Evolutionary conservation across 495 filamentous ascomycete species (phyloP), one percentile per base, ranked within the genome.

Genomic region (Aspergillus saccharolyticus): DNA sequence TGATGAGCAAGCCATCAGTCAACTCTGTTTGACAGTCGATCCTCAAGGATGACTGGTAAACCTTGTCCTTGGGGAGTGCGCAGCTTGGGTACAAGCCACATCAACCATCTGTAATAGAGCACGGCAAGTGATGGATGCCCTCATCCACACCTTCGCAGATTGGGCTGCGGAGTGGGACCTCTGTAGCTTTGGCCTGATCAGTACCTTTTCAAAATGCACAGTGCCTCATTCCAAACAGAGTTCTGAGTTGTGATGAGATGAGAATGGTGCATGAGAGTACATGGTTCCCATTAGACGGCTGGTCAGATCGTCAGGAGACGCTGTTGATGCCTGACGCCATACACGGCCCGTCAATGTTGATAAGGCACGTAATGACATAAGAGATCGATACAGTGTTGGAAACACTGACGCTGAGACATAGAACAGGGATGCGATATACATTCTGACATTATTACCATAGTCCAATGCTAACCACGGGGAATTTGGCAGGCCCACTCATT

Each of bases 131-230:
- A 20, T 53, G 49, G 42, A 46, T 52, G 43, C 42, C 55, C 52
- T 57, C 39, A 18, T 52, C 53, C 53, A 55, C 53, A 22, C 47
- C 47, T 49, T 22, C 44, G 54, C n/a, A 22, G 33, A 21, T 57
- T 52, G 55, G 55, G 55, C 55, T 51, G 46, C 55, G 49, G 48
- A 49, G 42, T 42, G 55, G 43, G 24, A n/a, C 55, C 50, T 42
- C 33, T 42, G 21, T 21, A 17, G 24, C 46, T 7, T 24, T 51
- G 44, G 55, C 54, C 54, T 57, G 20, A 52, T 33, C 15, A 8
- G 22, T 28, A 30, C 44, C 33, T 42, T 49, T 39, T 39, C 33
- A 39, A 39, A 39, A 12, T 39, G 14, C 22, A 43, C 16, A 25
- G 42, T 43, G 51, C 42, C 30, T 39, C n/a, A 16, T 17, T 22